phyloP scores from a whole-genome alignment of 2,329 filamentous ascomycete genomes.

The Colletotrichum aenigma region DNA sequence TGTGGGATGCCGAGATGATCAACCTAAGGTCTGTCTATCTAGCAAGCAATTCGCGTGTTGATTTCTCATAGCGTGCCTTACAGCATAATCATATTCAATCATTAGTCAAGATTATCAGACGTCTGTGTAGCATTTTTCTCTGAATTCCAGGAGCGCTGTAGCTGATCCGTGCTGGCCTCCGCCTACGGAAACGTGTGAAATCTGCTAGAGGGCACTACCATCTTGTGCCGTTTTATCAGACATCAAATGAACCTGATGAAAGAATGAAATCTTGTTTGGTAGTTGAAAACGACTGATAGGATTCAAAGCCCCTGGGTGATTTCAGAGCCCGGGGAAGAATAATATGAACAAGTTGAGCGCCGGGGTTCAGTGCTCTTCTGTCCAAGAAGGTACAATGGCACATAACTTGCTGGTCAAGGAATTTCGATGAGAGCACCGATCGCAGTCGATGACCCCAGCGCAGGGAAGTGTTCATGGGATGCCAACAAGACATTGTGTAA shows the following conservation, averaged over 20 bases:
- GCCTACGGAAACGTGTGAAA: neutral
- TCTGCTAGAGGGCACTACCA: neutral
- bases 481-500: neutral
- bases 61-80: neutral
- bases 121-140: neutral
- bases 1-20: neutral
- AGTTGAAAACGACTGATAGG: neutral
- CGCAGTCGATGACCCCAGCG: neutral
- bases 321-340: fast-evolving
- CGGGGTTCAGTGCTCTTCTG: neutral
- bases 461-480: fast-evolving
- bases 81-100: fast-evolving
- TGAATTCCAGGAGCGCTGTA: neutral
- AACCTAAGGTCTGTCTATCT: neutral
- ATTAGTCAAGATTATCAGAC: neutral
- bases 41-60: fast-evolving
- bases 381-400: neutral
- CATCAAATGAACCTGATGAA: neutral
- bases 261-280: neutral
- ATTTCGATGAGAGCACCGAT: fast-evolving
- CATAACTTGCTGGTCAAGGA: neutral
- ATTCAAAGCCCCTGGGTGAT: neutral
- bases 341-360: neutral
- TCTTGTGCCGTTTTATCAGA: neutral
- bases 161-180: neutral